Evolutionary conservation across 768 basidiomycete genomes (phyloP), one percentile per base, ranked within the genome.

Genomic region (Clavaria fumosa): DNA sequence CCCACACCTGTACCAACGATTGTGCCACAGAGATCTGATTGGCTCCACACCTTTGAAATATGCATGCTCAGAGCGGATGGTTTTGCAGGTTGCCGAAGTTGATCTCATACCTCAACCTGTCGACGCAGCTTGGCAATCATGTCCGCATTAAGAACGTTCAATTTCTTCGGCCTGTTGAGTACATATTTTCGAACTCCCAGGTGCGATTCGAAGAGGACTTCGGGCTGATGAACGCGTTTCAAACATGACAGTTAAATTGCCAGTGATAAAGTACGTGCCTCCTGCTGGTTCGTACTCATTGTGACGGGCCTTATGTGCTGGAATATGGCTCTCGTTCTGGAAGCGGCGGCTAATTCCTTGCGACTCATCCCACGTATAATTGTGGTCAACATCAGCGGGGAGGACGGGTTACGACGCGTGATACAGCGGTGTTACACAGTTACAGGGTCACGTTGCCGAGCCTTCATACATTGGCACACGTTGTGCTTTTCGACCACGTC

Each of bases 1-100:
- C 78, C 80, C 9, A 57, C 55, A 17, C 82, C 83, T 22, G 70
- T 68, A 23, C 78, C 81, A 24, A 86, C 67, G 42, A 95, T 72
- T 20, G 78, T 66, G 40, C 70, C 69, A 46, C 75, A 75, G 5
- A 85, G 66, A 35, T 78, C 69, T 20, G 83, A 75, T 23, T 66
- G 58, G 43, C 70, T 66, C 82, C 84, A 88, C 63, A 75, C 72
- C 84, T 88, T 46, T n/a, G n/a, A n/a, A n/a, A n/a, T n/a, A n/a
- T n/a, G n/a, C n/a, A n/a, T n/a, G n/a, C n/a, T n/a, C n/a, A n/a
- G n/a, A n/a, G n/a, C n/a, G n/a, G n/a, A n/a, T n/a, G n/a, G n/a
- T n/a, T n/a, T n/a, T n/a, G n/a, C n/a, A n/a, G n/a, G n/a, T n/a
- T n/a, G n/a, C n/a, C n/a, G n/a, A n/a, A n/a, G n/a, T n/a, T n/a